These are phyloP conservation scores for Blepharisma undulans DNA, from an alignment of 169 alveolate genomes.

Conservation along the genomic window DNA sequence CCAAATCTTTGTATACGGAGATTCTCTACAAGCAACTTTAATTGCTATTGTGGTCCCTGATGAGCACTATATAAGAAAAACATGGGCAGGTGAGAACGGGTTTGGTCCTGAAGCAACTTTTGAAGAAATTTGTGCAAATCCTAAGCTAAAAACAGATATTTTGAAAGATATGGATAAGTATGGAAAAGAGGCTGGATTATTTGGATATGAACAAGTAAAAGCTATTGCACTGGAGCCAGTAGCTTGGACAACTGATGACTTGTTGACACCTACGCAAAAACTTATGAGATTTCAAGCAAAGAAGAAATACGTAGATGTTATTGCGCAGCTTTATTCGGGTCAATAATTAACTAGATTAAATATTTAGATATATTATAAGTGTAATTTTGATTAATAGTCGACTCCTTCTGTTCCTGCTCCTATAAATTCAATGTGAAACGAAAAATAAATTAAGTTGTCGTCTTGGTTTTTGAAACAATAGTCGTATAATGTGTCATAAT, in stretches of 20 bases:
- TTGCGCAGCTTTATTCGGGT: slow-evolving; percentile 39
- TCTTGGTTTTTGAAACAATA: not conserved
- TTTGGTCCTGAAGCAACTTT: not conserved
- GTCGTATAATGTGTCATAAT: not conserved
- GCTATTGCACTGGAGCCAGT: slow-evolving; percentile 40
- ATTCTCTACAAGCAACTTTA: slow-evolving; percentile 75
- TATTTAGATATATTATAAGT: not conserved
- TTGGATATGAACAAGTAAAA: slow-evolving; percentile 49
- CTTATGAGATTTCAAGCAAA: slow-evolving; percentile 50
- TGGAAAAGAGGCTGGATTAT: not conserved
- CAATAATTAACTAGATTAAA: not conserved
- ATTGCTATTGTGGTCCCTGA: slow-evolving; percentile 84
- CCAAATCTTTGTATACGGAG: slow-evolving; percentile 90
- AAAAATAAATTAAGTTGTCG: slow-evolving; percentile 2
- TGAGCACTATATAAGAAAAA: slow-evolving; percentile 35
- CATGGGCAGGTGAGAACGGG: not conserved
- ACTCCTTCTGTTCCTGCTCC: not conserved
- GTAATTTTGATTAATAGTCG: not conserved
- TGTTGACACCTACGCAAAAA: slow-evolving; percentile 58
- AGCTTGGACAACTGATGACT: slow-evolving; percentile 45
- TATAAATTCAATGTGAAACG: slow-evolving; percentile 15
- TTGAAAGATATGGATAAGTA: not conserved
- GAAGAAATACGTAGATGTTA: slow-evolving; percentile 17
- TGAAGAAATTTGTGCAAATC: not conserved
- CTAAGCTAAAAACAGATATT: not conserved